Evolutionary conservation across 1,284 basidiomycete species (phyloP), one percentile per base, ranked within the genome.

Genomic region (Microbotryum intermedium): DNA sequence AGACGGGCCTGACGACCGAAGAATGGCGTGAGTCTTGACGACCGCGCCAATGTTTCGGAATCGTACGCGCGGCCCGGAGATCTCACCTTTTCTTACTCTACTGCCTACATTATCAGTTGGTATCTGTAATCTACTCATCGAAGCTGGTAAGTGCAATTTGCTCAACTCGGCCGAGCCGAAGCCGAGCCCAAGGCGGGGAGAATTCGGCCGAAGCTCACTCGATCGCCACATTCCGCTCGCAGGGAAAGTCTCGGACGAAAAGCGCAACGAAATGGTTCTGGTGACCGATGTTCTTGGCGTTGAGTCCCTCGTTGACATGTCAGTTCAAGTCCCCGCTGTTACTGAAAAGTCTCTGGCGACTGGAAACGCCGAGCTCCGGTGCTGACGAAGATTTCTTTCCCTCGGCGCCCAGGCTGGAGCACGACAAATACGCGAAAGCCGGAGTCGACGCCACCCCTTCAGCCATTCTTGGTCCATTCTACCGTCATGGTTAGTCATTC

Each of bases 191-290:
- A 10, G 29, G 34, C 34, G n/a, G n/a, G n/a, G n/a, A n/a, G n/a
- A n/a, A n/a, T n/a, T n/a, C n/a, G n/a, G 13, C 34, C 34, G 34
- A 39, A 39, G 4, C 34, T 39, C 34, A 39, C 34, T 16, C 34
- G 34, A 18, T 39, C 34, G 16, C 18, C 34, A 39, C 34, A 16
- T 39, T 39, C 11, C 34, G 34, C 34, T 39, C 34, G 34, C 34
- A 2, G 76, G 75, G 25, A 64, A 76, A 65, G 72, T 74, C 44
- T 73, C 72, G 18, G 66, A 67, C 21, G 74, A 74, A 1, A 71
- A 72, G 61, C 70, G 76, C 11, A 74, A 76, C 68, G 76, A 77
- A 63, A 70, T 76, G 53, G 72, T 77, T 50, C 72, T 77, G 48
- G 70, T 76, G 44, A 70, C 71, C 9, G 76, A 77, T 58, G 72